phyloP scores from a whole-genome alignment of 164 flowering plant species.

The Annona squamosa region DNA sequence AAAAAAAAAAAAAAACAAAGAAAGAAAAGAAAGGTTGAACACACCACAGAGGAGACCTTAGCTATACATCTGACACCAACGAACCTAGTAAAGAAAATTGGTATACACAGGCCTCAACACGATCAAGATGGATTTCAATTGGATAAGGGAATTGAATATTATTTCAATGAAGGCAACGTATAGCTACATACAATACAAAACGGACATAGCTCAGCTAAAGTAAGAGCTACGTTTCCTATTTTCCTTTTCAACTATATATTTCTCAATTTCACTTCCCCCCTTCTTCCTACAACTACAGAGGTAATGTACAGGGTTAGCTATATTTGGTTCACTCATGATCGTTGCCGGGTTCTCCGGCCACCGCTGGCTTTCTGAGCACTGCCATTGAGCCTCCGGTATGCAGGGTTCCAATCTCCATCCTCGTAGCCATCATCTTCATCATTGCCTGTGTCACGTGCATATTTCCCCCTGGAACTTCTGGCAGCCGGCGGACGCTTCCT shows the following conservation, averaged over 20 bases:
- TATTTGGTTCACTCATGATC: conserved; percentile 15
- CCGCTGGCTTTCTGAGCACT: conserved; percentile 36
- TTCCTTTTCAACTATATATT: not conserved
- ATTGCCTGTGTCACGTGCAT: conserved; percentile 23
- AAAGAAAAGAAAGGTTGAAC: not conserved
- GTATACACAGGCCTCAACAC: not conserved
- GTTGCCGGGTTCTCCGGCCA: conserved; percentile 35
- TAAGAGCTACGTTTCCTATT: not conserved
- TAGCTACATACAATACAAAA: conserved; percentile 1
- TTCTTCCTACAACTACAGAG: conserved; percentile 1
- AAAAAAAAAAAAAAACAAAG: too few species aligned
- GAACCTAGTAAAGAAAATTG: not conserved
- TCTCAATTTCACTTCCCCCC: not conserved
- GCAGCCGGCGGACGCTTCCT: conserved; percentile 67
- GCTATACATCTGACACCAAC: not conserved
- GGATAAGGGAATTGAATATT: not conserved
- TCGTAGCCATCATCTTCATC: conserved; percentile 47
- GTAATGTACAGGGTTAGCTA: conserved; percentile 12
- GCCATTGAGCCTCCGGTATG: conserved; percentile 29
- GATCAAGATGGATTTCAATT: conserved; percentile 2
- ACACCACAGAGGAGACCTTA: not conserved
- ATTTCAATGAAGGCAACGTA: not conserved
- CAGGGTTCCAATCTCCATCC: conserved; percentile 33
- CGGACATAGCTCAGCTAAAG: not conserved
- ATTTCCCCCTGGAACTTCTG: conserved; percentile 35